A percentile compares a stretch with the other conserved stretches of the same genome.
phyloP scores from a whole-genome alignment of 805 yeast genomes.

The Yamadazyma philogaea region DNA sequence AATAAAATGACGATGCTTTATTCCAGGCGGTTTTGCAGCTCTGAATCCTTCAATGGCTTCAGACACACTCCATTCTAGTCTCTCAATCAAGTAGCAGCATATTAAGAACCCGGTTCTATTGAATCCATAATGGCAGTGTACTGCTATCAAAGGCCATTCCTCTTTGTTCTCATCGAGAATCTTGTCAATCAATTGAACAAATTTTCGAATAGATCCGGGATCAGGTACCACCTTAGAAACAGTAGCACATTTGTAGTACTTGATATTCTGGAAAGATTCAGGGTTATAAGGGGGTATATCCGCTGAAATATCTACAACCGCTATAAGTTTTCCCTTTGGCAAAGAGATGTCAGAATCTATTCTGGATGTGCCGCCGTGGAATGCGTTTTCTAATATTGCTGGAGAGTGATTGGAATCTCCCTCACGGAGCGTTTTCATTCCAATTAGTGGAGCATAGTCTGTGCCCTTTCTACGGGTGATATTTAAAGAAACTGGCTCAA shows the following conservation, averaged over 20 bases:
- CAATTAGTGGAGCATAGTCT: slow-evolving; percentile 50
- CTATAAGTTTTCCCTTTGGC: slow-evolving; percentile 42
- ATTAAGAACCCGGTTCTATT: slow-evolving; percentile 74
- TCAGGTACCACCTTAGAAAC: slow-evolving; percentile 78
- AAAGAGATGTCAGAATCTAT: slow-evolving; percentile 3
- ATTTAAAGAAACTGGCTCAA: slow-evolving; percentile 48
- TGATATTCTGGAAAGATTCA: slow-evolving; percentile 46
- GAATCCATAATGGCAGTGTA: slow-evolving; percentile 82
- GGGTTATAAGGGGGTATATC: slow-evolving; percentile 74
- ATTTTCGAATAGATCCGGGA: slow-evolving; percentile 52
- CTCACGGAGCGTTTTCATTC: slow-evolving; percentile 73
- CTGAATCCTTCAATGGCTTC: slow-evolving; percentile 63
- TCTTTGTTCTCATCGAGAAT: slow-evolving; percentile 28
- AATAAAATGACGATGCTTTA: slow-evolving; percentile 72
- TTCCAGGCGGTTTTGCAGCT: slow-evolving; percentile 62
- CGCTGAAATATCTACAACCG: slow-evolving; percentile 67
- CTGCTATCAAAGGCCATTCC: slow-evolving; percentile 46
- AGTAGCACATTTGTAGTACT: slow-evolving; percentile 70
- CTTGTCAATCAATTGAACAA: slow-evolving; percentile 51
- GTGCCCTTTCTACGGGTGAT: slow-evolving; percentile 31
- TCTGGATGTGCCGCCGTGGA: slow-evolving; percentile 23
- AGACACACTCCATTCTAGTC: slow-evolving; percentile 53
- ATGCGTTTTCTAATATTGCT: slow-evolving; percentile 42
- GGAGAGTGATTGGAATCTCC: slow-evolving; percentile 64
- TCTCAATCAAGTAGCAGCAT: slow-evolving; percentile 65